Percentiles rank a stretch among this genome's conserved stretches.
These are phyloP conservation scores for Aegilops umbellulata DNA, from an alignment of 176 grass and related monocot genomes.

Conservation along the genomic window DNA sequence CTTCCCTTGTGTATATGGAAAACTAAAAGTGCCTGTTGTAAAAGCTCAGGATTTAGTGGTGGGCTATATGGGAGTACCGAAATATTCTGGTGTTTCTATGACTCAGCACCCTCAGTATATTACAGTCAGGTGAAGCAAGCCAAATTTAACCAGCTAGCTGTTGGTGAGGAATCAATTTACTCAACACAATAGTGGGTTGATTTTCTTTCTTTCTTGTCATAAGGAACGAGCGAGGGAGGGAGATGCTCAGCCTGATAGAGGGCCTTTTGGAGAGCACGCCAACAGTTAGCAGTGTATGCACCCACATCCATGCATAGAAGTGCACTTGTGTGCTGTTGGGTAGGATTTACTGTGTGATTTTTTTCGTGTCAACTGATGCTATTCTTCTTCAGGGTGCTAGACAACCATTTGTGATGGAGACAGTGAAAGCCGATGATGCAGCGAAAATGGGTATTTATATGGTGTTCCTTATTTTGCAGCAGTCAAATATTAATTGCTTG, in stretches of 20 bases:
- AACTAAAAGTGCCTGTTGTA: not conserved
- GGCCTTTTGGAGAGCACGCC: constrained; percentile 77
- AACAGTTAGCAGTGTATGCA: constrained; percentile 67
- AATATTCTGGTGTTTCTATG: constrained; percentile 87
- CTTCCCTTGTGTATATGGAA: not conserved
- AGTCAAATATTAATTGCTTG: not conserved
- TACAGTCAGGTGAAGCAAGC: constrained; percentile 68
- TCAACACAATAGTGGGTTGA: not conserved
- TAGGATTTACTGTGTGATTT: not conserved
- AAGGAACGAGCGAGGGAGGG: constrained; percentile 81
- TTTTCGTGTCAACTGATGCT: not conserved
- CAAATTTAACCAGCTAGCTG: not conserved
- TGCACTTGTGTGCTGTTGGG: not conserved
- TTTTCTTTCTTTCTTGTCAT: not conserved
- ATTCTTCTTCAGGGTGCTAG: constrained; percentile 58
- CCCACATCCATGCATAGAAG: not conserved
- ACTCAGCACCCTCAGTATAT: constrained; percentile 94
- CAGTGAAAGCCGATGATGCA: constrained; percentile 89
- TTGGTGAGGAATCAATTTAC: not conserved
- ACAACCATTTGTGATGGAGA: constrained; percentile 88
- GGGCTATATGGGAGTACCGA: constrained; percentile 96
- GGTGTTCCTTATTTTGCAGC: not conserved
- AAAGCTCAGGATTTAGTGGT: constrained; percentile 92
- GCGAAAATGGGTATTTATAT: constrained; percentile 71
- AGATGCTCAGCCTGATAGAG: constrained; percentile 82